These are phyloP conservation scores for Lactarius deliciosus DNA, from an alignment of 768 basidiomycete species.

Conservation along the genomic window DNA sequence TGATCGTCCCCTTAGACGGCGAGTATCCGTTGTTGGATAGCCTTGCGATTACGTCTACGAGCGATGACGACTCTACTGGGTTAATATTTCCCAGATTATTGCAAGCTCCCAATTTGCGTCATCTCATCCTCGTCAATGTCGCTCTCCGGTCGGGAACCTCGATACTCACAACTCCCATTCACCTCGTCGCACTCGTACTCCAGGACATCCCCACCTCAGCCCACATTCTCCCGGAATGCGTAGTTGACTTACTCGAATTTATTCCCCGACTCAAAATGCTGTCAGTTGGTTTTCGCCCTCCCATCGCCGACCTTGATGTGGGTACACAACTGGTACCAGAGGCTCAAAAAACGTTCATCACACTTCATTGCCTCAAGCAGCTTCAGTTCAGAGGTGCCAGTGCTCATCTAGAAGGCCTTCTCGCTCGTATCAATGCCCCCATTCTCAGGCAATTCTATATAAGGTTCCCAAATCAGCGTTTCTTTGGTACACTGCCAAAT, in stretches of 20 bases:
- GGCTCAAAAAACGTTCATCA: not conserved
- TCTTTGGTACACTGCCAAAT: not conserved
- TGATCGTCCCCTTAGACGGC: not conserved
- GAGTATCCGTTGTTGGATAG: slow-evolving; percentile 9
- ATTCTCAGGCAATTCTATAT: not conserved
- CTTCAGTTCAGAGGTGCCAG: not conserved
- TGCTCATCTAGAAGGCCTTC: not conserved
- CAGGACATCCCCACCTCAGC: not conserved
- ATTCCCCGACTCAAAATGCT: slow-evolving; percentile 8
- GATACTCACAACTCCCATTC: not conserved
- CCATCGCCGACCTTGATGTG: not conserved
- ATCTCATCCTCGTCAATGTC: not conserved
- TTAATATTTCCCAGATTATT: not conserved
- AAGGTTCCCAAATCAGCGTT: not conserved
- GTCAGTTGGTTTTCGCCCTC: not conserved
- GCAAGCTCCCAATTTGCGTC: slow-evolving; percentile 5
- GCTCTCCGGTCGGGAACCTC: not conserved
- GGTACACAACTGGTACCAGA: not conserved
- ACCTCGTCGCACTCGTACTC: slow-evolving; percentile 6
- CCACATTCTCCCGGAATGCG: not conserved
- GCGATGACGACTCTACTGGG: too few relatives aligned
- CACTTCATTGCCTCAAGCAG: slow-evolving; percentile 5
- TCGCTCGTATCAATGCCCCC: slow-evolving; percentile 6
- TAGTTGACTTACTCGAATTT: not conserved
- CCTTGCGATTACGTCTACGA: not conserved